phyloP scores from a whole-genome alignment of 2,329 filamentous ascomycete genomes.

The Trichoderma cornu-damae region DNA sequence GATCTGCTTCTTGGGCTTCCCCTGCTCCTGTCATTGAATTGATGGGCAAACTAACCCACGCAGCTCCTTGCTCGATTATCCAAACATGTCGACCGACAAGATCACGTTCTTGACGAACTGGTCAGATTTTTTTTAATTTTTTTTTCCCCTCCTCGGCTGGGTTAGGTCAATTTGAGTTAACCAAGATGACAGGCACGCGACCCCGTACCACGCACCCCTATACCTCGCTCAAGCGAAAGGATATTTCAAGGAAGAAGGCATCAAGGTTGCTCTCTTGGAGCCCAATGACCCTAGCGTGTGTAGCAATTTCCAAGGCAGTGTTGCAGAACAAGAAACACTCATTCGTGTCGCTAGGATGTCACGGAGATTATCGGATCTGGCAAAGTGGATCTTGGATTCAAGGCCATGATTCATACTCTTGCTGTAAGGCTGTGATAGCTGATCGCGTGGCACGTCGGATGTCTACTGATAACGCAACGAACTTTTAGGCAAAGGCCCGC shows the following conservation, averaged over 20 bases:
- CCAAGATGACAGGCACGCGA: slow-evolving; percentile 62
- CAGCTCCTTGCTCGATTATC: slow-evolving; percentile 40
- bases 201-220: slow-evolving; percentile 72
- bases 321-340: slow-evolving; percentile 22
- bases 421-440: slow-evolving; percentile 45
- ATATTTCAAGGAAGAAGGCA: slow-evolving; percentile 68
- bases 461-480: background rate
- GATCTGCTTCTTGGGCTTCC: slow-evolving; percentile 66
- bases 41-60: slow-evolving; percentile 43
- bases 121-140: slow-evolving; percentile 49
- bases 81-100: slow-evolving; percentile 75
- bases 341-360: slow-evolving; percentile 52
- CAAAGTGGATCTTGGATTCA: slow-evolving; percentile 74
- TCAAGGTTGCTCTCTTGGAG: slow-evolving; percentile 72
- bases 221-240: slow-evolving; percentile 73
- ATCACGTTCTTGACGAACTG: slow-evolving; percentile 82
- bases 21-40: slow-evolving; percentile 23
- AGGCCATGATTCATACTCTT: slow-evolving; percentile 79
- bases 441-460: background rate
- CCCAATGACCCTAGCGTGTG: slow-evolving; percentile 69
- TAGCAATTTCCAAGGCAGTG: background rate
- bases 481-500: slow-evolving; percentile 66
- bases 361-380: slow-evolving; percentile 74
- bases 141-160: slow-evolving; percentile 28
- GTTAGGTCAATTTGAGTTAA: background rate